Conservation (phyloP, 306 rosid genomes). For the Dalbergia cultrata region DNA sequence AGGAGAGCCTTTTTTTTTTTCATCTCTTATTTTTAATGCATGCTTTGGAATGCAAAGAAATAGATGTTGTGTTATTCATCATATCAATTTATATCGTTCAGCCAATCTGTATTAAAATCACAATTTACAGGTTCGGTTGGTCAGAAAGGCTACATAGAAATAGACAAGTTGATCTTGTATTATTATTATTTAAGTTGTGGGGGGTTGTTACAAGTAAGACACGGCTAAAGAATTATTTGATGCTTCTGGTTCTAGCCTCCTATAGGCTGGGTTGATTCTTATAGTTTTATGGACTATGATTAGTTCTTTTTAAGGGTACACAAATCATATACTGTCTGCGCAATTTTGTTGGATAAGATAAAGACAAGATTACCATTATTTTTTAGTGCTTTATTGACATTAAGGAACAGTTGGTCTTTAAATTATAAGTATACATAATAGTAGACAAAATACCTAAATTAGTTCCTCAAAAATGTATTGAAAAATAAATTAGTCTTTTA, state of each 20-base stretch:
- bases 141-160: not conserved
- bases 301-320: not conserved
- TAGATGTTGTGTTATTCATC: not conserved
- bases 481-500: no score
- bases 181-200: constrained; percentile 22
- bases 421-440: no score
- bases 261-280: constrained; percentile 21
- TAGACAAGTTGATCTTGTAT: constrained; percentile 20
- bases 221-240: constrained; percentile 31
- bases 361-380: constrained; percentile 32
- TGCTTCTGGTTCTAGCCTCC: not conserved
- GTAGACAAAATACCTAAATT: no score
- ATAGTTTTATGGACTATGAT: not conserved
- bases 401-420: not conserved
- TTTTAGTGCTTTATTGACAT: constrained; percentile 19
- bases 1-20: no score
- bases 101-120: constrained; percentile 9
- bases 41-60: constrained; percentile 32
- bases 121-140: constrained; percentile 13
- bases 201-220: constrained; percentile 30
- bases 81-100: not conserved
- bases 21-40: no score
- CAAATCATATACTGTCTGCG: constrained; percentile 30
- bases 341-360: constrained; percentile 28
- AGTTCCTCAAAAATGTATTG: no score